These are phyloP conservation scores for Porcisia deanei DNA, from an alignment of 208 protist species.

Conservation along the genomic window DNA sequence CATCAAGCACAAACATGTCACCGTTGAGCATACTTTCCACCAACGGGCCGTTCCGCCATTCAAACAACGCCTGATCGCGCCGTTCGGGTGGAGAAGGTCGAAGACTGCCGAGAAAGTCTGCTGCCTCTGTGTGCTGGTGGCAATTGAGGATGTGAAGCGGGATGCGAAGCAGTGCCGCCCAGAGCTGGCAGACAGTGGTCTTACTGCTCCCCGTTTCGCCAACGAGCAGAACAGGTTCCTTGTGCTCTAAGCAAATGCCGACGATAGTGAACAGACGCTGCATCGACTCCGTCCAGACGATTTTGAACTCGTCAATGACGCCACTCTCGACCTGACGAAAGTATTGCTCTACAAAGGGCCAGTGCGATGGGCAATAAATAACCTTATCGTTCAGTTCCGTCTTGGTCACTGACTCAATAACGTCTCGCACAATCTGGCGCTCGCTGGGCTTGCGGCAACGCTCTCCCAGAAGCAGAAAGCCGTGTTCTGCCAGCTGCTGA, in stretches of 20 bases:
- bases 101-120: conserved; percentile 97
- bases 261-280: conserved; percentile 96
- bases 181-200: conserved; percentile 98
- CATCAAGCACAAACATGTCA: conserved; percentile 98
- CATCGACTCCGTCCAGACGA: conserved; percentile 97
- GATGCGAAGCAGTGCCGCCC: conserved; percentile 78
- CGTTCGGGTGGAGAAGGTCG: conserved; percentile 82
- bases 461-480: conserved; percentile 99
- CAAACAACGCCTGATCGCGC: conserved; percentile 93
- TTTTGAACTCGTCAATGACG: conserved; percentile 83
- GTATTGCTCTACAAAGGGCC: conserved; percentile 81
- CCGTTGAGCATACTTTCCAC: conserved; percentile 98
- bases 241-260: conserved; percentile 92
- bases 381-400: conserved; percentile 65
- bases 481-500: conserved; percentile 96
- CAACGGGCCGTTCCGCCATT: conserved; percentile 99
- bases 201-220: conserved; percentile 99
- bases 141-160: conserved; percentile 98
- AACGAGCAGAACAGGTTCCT: conserved; percentile 98
- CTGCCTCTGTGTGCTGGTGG: conserved; percentile 99
- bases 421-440: conserved; percentile 93
- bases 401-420: conserved; percentile 84
- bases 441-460: conserved; percentile 95
- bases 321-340: conserved; percentile 67
- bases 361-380: conserved; percentile 79